A percentile compares a stretch with the other conserved stretches of the same genome.
Evolutionary conservation across 371 early-diverging fungal species (phyloP).

Genomic region (Mucor piriformis): DNA sequence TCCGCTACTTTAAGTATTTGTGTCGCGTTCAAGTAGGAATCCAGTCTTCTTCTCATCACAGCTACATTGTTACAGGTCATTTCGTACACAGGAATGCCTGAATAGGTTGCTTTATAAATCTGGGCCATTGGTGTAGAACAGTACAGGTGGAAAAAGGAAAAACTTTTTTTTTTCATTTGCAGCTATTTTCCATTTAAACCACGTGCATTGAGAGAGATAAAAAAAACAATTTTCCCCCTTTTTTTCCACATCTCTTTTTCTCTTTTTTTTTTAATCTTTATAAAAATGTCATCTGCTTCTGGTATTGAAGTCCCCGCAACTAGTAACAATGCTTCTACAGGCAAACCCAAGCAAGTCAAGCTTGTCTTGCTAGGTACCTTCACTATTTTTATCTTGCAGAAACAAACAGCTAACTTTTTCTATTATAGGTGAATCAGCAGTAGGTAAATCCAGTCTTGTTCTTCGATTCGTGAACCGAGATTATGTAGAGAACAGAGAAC

Average conservation of each 20-base stretch:
- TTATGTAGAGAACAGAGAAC: slow-evolving; percentile 94
- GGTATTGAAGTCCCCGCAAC: slow-evolving; percentile 3
- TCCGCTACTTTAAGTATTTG: slow-evolving; percentile 94
- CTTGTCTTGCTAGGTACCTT: slow-evolving; percentile 69
- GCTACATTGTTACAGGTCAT: slow-evolving; percentile 81
- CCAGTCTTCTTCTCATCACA: slow-evolving; percentile 85
- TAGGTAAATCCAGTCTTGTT: slow-evolving; percentile 83
- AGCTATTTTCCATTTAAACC: too few relatives aligned
- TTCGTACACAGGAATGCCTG: slow-evolving; percentile 91
- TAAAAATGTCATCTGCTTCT: slow-evolving; percentile 9
- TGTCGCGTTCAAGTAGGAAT: slow-evolving; percentile 91
- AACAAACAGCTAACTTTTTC: neutral
- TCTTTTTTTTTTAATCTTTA: slow-evolving; percentile 3
- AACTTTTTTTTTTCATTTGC: neutral
- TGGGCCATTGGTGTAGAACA: slow-evolving; percentile 19
- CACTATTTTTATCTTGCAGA: neutral
- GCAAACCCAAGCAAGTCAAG: slow-evolving; percentile 63
- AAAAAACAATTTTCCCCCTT: neutral
- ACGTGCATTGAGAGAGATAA: neutral
- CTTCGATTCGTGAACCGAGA: slow-evolving; percentile 89
- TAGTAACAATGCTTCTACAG: neutral
- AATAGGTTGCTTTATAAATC: slow-evolving; percentile 78
- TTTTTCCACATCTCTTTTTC: neutral
- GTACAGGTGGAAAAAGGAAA: too few relatives aligned
- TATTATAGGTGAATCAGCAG: slow-evolving; percentile 77